phyloP scores from a whole-genome alignment of 805 yeast species.

The Monosporozyma siamensis region DNA sequence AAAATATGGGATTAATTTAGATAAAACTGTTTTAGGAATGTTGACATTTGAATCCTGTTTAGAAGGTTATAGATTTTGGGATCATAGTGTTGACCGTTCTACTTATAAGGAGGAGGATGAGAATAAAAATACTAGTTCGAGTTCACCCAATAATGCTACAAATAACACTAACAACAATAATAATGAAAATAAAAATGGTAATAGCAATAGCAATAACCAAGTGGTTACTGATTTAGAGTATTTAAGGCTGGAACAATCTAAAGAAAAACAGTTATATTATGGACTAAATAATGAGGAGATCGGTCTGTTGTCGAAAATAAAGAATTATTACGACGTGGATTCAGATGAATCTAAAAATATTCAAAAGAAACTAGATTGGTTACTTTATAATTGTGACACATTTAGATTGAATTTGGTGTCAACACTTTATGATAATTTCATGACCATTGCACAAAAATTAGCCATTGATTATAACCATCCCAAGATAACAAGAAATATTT shows the following conservation, averaged over 20 bases:
- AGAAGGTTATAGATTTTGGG: constrained; percentile 33
- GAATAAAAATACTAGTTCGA: not conserved
- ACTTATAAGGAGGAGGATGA: constrained; percentile 3
- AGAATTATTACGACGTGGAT: constrained; percentile 34
- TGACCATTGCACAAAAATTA: constrained; percentile 44
- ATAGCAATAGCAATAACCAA: constrained; percentile 4
- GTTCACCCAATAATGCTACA: not conserved
- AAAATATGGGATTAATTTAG: constrained; percentile 11
- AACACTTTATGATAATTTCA: constrained; percentile 40
- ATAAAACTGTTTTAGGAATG: constrained; percentile 24
- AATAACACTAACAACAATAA: constrained; percentile 3
- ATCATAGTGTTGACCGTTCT: constrained; percentile 29
- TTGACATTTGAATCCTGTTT: constrained; percentile 32
- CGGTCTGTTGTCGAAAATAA: constrained; percentile 16
- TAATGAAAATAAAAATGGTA: not conserved
- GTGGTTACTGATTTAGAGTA: constrained; percentile 14
- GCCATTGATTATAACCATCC: constrained; percentile 49
- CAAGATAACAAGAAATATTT: constrained; percentile 45
- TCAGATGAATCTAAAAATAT: constrained; percentile 34
- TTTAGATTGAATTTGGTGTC: constrained; percentile 42
- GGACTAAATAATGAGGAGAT: constrained; percentile 21
- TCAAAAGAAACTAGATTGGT: constrained; percentile 34
- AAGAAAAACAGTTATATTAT: constrained; percentile 26
- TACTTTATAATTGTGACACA: constrained; percentile 34
- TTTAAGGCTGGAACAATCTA: constrained; percentile 19